These are phyloP conservation scores for Colletotrichum godetiae DNA, from an alignment of 2,329 filamentous ascomycete species.

Conservation along the genomic window DNA sequence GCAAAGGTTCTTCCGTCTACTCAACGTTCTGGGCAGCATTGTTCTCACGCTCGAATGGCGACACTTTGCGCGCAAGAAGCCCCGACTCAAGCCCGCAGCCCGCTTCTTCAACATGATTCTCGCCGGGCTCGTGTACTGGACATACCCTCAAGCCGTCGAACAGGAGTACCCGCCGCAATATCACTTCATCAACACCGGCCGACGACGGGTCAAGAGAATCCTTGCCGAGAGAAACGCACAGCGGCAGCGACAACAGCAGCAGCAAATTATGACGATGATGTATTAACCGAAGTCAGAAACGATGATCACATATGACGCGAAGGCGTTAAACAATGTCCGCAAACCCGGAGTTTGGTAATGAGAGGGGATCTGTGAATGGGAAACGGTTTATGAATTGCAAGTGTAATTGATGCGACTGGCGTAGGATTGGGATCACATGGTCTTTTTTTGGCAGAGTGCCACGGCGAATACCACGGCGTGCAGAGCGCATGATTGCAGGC, in stretches of 20 bases:
- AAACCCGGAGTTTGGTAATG: neutral
- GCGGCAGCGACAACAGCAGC: constrained; percentile 25
- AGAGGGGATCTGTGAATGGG: neutral
- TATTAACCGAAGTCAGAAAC: neutral
- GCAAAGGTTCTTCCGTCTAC: constrained; percentile 48
- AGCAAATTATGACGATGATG: constrained; percentile 30
- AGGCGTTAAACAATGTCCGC: neutral
- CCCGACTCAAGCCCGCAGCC: constrained; percentile 30
- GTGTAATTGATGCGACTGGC: neutral
- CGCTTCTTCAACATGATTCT: constrained; percentile 41
- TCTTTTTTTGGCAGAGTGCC: neutral
- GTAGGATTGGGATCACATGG: neutral
- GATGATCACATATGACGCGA: neutral
- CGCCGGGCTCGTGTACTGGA: constrained; percentile 52
- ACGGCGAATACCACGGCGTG: neutral
- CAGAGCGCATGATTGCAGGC: constrained; percentile 6
- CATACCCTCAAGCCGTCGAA: constrained; percentile 53
- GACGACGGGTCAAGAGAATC: constrained; percentile 31
- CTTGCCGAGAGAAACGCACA: constrained; percentile 30
- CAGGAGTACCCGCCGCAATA: constrained; percentile 47
- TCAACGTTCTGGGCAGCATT: constrained; percentile 53
- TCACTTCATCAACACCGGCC: constrained; percentile 31
- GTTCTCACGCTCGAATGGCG: constrained; percentile 52
- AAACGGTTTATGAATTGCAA: neutral
- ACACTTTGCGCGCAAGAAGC: constrained; percentile 49